Evolutionary conservation across 2,329 filamentous ascomycete species (phyloP).

Genomic region (Sclerotiophoma versabilis): DNA sequence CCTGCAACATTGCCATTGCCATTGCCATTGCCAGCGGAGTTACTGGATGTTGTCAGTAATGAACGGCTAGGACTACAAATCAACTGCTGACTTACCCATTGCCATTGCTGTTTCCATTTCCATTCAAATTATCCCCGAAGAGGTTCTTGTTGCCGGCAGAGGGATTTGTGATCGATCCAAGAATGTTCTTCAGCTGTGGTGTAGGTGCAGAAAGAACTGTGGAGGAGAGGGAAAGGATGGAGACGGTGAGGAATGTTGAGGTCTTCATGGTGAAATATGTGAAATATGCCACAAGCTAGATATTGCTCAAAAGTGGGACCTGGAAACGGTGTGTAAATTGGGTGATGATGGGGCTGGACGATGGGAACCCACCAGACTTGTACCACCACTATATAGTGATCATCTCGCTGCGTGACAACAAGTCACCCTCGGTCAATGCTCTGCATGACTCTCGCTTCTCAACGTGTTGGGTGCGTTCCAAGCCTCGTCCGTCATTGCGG

Average conservation of each 20-base stretch:
- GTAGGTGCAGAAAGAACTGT: constrained; percentile 27
- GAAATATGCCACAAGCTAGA: background rate
- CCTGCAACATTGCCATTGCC: constrained; percentile 3
- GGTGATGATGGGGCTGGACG: background rate
- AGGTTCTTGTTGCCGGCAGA: constrained; percentile 9
- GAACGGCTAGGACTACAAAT: no score
- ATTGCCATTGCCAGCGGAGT: constrained; percentile 7
- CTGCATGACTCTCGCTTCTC: background rate
- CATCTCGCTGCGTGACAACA: background rate
- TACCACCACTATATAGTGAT: constrained; percentile 1
- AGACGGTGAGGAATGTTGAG: constrained; percentile 18
- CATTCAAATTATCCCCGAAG: constrained; percentile 4
- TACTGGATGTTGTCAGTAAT: background rate
- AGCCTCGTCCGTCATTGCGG: constrained; percentile 4
- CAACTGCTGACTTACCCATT: constrained; percentile 5
- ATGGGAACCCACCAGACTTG: background rate
- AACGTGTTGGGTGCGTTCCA: background rate
- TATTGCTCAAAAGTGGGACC: background rate
- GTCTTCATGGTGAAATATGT: constrained; percentile 1
- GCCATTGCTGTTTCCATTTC: constrained; percentile 9
- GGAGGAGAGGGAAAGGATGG: constrained; percentile 24
- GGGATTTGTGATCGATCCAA: constrained; percentile 18
- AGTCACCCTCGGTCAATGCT: background rate
- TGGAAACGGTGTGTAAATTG: no score
- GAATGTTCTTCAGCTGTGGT: constrained; percentile 18